A percentile compares a stretch with the other conserved stretches of the same genome.
Conservation (phyloP, 2,329 filamentous ascomycete genomes). For the Sporothrix sp. region DNA sequence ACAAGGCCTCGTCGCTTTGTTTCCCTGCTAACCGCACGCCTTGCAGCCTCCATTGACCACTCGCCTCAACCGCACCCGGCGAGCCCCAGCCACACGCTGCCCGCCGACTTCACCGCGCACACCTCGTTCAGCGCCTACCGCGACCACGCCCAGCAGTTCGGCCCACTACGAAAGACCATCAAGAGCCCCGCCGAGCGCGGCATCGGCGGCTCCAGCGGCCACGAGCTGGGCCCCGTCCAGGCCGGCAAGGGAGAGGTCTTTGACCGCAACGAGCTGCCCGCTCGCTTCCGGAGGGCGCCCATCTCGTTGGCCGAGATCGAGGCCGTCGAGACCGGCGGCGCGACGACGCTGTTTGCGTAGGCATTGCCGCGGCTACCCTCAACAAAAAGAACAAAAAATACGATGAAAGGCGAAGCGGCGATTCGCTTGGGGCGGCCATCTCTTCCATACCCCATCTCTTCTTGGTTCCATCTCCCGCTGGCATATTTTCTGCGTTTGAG, state of each 20-base stretch:
- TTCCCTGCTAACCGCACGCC: not conserved
- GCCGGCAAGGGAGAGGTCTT: conserved; percentile 70
- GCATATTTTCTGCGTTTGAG: too few relatives aligned
- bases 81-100: conserved; percentile 55
- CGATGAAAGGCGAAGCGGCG: too few relatives aligned
- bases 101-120: conserved; percentile 41
- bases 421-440: too few relatives aligned
- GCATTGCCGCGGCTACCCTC: not conserved
- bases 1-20: not conserved
- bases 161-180: conserved; percentile 56
- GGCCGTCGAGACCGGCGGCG: conserved; percentile 87
- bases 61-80: conserved; percentile 63
- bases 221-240: conserved; percentile 61
- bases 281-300: conserved; percentile 66
- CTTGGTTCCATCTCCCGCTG: too few relatives aligned
- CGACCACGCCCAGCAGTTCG: conserved; percentile 68
- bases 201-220: conserved; percentile 55
- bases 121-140: conserved; percentile 67
- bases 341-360: conserved; percentile 38
- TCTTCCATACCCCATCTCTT: too few relatives aligned
- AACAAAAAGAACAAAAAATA: not conserved
- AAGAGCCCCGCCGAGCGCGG: conserved; percentile 27
- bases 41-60: conserved; percentile 59
- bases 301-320: conserved; percentile 83
- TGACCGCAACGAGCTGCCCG: conserved; percentile 79